A percentile compares a stretch with the other conserved stretches of the same genome.
Evolutionary conservation across 2,329 filamentous ascomycete species (phyloP).

Genomic region (Phaeosphaeriaceae sp.): DNA sequence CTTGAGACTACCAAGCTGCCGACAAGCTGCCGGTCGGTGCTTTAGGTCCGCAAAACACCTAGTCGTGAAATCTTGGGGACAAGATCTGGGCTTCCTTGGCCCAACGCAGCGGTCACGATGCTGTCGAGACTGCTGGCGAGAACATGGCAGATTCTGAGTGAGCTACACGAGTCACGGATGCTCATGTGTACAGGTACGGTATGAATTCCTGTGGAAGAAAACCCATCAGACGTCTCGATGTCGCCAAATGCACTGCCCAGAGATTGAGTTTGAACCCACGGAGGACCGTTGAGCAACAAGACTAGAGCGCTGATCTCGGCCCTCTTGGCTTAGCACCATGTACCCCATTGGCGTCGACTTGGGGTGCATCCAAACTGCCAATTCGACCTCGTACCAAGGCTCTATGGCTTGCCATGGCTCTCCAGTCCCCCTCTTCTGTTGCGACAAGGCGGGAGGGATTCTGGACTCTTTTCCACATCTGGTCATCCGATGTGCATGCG

Average conservation of each 20-base stretch:
- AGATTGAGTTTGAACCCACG: background rate
- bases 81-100: conserved; percentile 13
- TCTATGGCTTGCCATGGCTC: conserved; percentile 35
- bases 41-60: conserved; percentile 19
- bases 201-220: background rate
- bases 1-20: conserved; percentile 8
- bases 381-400: conserved; percentile 21
- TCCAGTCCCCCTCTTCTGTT: conserved; percentile 17
- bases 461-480: conserved; percentile 14
- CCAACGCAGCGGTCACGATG: background rate
- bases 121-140: background rate
- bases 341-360: background rate
- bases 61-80: conserved; percentile 24
- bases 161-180: background rate
- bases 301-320: conserved; percentile 16
- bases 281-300: background rate
- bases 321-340: conserved; percentile 20
- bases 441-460: conserved; percentile 27
- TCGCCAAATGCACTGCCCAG: background rate
- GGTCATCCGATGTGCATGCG: conserved; percentile 14
- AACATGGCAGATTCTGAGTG: background rate
- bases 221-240: background rate
- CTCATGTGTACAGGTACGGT: background rate
- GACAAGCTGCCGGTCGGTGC: conserved; percentile 3
- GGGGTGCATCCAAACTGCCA: background rate